Base-by-base conservation (phyloP, 2,329 filamentous ascomycete genomes). In the Verticillium klebahnii region DNA sequence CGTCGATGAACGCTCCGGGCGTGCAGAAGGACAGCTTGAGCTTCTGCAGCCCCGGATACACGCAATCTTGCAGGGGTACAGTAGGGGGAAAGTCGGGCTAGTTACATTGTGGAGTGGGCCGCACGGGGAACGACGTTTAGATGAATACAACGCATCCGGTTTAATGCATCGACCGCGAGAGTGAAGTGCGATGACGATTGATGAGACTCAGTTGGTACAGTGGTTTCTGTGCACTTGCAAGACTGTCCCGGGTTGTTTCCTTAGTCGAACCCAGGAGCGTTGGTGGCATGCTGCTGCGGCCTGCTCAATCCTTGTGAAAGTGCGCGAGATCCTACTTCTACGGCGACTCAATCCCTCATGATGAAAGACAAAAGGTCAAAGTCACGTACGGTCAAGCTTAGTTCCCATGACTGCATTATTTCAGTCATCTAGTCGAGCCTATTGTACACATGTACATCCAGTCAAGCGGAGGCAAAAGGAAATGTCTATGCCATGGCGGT, bases 381-480 rank as follows among this genome's bases (percentile, higher is more conserved):
- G 39, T 52, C 45, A 52, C 45, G 3, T 12, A n/a, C 8, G 23
- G 9, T 12, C 45, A 23, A 7, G 11, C 19, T 25, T 23, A 11
- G 19, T 9, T 52, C 19, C 45, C 45, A 52, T 52, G 45, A 52
- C 19, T 52, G 45, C 25, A 56, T 60, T 62, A 59, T 52, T 58
- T 66, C 54, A 69, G 69, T 70, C 76, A 73, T 82, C 79, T 81
- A 82, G 75, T 77, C 78, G 73, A 71, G 74, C 76, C 71, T 82
- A 82, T 80, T 80, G 77, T 82, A 83, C 80, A 82, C 76, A 78
- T 80, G 78, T 80, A 80, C 77, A 82, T 74, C 73, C 69, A 70
- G 72, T 72, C 72, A 73, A 73, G 77, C 72, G 74, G 76, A 71
- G 72, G 76, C 73, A 70, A 73, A 77, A 78, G 73, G 74, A 77